phyloP scores from a whole-genome alignment of 2,329 filamentous ascomycete genomes.

The Pseudogymnoascus sp. region DNA sequence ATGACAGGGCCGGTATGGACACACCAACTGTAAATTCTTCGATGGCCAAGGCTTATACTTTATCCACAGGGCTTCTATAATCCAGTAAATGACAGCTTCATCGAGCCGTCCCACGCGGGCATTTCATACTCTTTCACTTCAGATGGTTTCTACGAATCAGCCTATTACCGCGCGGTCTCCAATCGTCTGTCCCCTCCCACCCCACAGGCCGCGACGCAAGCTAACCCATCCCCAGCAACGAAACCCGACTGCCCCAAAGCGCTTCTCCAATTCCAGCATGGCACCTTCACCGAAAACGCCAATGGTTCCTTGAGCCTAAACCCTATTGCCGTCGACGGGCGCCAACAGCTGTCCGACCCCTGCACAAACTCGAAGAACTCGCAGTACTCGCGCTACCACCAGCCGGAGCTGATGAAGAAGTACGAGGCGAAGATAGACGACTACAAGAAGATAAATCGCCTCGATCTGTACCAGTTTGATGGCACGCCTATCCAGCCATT shows the following conservation, averaged over 20 bases:
- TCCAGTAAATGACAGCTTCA: conserved; percentile 54
- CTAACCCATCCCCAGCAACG: conserved; percentile 35
- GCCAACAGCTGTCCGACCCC: conserved; percentile 57
- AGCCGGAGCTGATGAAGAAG: conserved; percentile 50
- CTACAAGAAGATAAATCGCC: conserved; percentile 52
- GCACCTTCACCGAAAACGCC: conserved; percentile 45
- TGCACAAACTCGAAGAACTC: conserved; percentile 43
- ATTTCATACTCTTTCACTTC: conserved; percentile 67
- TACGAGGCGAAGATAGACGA: conserved; percentile 41
- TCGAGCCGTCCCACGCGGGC: conserved; percentile 57
- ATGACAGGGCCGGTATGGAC: conserved; percentile 59
- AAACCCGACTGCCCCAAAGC: conserved; percentile 53
- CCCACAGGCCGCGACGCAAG: neutral
- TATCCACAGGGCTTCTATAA: conserved; percentile 56
- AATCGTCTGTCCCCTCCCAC: conserved; percentile 47
- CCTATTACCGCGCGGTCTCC: conserved; percentile 59
- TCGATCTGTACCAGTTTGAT: conserved; percentile 56
- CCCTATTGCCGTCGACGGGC: conserved; percentile 57
- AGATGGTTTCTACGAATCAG: conserved; percentile 60
- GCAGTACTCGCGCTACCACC: conserved; percentile 58
- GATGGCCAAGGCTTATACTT: conserved; percentile 12
- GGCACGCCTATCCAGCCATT: conserved; percentile 59
- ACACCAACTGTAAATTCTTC: conserved; percentile 21
- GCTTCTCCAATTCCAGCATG: conserved; percentile 68
- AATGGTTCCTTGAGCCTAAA: conserved; percentile 51